These are phyloP conservation scores for Pythium rishiriense DNA, from an alignment of 352 stramenopile genomes.

Conservation along the genomic window DNA sequence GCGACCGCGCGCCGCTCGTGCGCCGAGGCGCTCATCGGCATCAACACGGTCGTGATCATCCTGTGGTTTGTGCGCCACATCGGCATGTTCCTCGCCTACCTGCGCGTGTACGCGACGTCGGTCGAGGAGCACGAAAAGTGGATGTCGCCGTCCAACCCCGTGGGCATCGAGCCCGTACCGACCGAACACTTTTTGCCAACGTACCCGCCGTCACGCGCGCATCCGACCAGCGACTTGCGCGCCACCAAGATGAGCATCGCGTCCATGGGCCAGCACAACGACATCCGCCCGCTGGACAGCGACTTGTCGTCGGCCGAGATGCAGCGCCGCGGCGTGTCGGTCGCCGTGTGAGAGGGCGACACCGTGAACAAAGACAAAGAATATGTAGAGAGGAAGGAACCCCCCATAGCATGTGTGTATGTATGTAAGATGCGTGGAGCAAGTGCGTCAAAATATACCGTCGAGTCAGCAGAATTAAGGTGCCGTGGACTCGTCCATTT, in stretches of 20 bases:
- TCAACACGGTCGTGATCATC: constrained; percentile 41
- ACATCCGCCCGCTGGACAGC: neutral
- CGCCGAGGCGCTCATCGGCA: constrained; percentile 55
- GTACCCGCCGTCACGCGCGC: constrained; percentile 1
- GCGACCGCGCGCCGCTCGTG: constrained; percentile 40
- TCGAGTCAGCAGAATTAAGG: no score
- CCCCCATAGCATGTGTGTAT: neutral
- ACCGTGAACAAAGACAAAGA: no score
- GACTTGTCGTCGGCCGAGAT: constrained; percentile 13
- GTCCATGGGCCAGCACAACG: neutral
- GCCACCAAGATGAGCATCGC: constrained; percentile 1
- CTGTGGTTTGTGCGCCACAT: constrained; percentile 29
- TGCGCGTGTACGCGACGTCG: constrained; percentile 52
- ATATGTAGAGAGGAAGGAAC: no score
- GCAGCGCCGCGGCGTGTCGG: constrained; percentile 15
- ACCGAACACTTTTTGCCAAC: constrained; percentile 15
- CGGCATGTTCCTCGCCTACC: constrained; percentile 46
- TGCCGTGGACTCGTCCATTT: neutral
- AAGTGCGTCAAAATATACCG: neutral
- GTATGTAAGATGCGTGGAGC: neutral
- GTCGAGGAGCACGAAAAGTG: constrained; percentile 32
- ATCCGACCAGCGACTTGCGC: constrained; percentile 2
- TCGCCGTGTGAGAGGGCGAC: constrained; percentile 10
- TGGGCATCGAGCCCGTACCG: constrained; percentile 2
- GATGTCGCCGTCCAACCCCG: constrained; percentile 5